phyloP scores from a whole-genome alignment of 164 flowering plant genomes.

The Berberis thunbergii region DNA sequence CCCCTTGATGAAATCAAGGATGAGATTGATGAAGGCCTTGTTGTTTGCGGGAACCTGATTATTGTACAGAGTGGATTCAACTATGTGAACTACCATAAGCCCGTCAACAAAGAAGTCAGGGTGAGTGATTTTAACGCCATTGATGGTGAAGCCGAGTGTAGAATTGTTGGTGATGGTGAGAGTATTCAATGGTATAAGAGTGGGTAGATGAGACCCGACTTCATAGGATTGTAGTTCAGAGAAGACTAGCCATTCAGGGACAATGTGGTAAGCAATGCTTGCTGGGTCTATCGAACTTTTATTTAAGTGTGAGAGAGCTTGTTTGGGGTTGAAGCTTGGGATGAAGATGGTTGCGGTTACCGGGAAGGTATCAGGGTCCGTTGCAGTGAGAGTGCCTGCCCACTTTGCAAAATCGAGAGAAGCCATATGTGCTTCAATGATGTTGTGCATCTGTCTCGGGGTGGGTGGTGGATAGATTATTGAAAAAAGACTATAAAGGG shows the following conservation, averaged over 20 bases:
- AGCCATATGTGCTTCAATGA: conserved; percentile 37
- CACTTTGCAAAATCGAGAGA: conserved; percentile 39
- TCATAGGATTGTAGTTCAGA: conserved; percentile 8
- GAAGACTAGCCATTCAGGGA: conserved; percentile 18
- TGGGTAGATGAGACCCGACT: conserved; percentile 16
- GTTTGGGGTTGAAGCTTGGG: conserved; percentile 14
- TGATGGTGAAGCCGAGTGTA: conserved; percentile 12
- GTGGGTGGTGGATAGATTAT: no score
- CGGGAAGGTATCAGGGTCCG: conserved; percentile 6
- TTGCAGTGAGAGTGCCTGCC: conserved; percentile 15
- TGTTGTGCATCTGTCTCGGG: conserved; percentile 19
- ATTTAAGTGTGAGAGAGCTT: not conserved
- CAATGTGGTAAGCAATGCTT: conserved; percentile 19
- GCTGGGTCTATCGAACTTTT: conserved; percentile 3
- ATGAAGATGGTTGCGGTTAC: conserved; percentile 13
- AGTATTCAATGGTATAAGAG: conserved; percentile 15
- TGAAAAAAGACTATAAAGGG: no score
- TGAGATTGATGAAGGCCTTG: no score
- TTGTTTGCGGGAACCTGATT: no score
- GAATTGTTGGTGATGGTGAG: conserved; percentile 21
- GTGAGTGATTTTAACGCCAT: conserved; percentile 8
- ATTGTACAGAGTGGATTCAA: conserved; percentile 5
- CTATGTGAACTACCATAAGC: conserved; percentile 15
- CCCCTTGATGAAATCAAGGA: no score
- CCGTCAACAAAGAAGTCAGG: conserved; percentile 18